These are phyloP conservation scores for Hordeum pubiflorum DNA, from an alignment of 202 grass and related monocot genomes.

Conservation along the genomic window DNA sequence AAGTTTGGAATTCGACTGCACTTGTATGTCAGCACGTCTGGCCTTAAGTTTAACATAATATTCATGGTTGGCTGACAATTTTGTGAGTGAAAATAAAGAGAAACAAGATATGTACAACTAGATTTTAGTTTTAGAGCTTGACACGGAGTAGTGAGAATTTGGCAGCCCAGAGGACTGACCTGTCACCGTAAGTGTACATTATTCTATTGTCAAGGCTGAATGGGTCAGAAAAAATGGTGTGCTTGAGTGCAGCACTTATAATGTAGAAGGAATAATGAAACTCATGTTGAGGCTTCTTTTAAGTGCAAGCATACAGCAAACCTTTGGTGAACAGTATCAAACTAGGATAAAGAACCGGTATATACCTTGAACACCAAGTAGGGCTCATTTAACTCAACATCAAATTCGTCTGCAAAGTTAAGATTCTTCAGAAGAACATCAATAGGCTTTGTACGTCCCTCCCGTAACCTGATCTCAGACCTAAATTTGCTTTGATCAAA, in stretches of 20 bases:
- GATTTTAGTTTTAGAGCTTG: background rate
- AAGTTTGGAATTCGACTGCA: background rate
- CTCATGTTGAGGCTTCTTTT: background rate
- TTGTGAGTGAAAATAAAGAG: background rate
- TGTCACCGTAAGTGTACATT: background rate
- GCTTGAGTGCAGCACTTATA: background rate
- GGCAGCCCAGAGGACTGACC: background rate
- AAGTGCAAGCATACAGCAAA: background rate
- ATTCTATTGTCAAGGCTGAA: background rate
- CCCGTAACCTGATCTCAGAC: constrained; percentile 86
- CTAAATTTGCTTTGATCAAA: constrained; percentile 99
- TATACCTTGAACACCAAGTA: constrained; percentile 95
- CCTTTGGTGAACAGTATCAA: background rate
- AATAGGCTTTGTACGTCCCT: constrained; percentile 93
- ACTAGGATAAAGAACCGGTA: background rate
- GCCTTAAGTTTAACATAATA: background rate
- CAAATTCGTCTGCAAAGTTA: constrained; percentile 70
- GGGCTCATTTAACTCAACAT: constrained; percentile 91
- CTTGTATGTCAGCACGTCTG: background rate
- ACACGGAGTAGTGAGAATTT: constrained; percentile 1
- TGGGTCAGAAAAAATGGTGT: background rate
- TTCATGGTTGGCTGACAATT: background rate
- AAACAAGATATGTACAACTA: background rate
- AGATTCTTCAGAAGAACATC: constrained; percentile 95
- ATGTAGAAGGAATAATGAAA: background rate